Evolutionary conservation across 306 rosid species (phyloP).

Genomic region (Begonia peltatifolia): DNA sequence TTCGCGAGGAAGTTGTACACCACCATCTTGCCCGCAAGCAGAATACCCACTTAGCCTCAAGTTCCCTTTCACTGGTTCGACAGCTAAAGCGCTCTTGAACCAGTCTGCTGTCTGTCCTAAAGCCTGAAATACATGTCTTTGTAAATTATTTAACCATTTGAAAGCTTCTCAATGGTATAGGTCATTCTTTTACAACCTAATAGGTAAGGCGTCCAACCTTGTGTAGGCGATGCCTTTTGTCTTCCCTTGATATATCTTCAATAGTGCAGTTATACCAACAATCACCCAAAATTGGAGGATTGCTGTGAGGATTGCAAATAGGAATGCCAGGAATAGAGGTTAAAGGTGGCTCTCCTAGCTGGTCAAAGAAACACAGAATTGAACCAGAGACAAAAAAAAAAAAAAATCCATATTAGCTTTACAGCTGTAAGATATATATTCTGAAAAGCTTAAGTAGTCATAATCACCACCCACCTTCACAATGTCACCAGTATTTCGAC

Average conservation of each 20-base stretch:
- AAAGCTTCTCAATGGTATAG: background rate
- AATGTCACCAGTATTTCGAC: constrained; percentile 59
- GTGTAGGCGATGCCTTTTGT: constrained; percentile 70
- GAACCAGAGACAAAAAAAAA: constrained; percentile 8
- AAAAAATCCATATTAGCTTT: constrained; percentile 6
- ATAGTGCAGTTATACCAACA: constrained; percentile 96
- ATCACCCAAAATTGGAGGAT: constrained; percentile 77
- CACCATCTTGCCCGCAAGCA: constrained; percentile 99
- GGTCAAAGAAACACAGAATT: constrained; percentile 11
- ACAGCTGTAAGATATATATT: background rate
- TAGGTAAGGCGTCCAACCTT: constrained; percentile 30
- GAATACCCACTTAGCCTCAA: constrained; percentile 93
- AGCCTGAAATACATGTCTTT: constrained; percentile 43
- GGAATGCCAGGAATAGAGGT: constrained; percentile 41
- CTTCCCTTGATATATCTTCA: constrained; percentile 88
- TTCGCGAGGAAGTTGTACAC: constrained; percentile 86
- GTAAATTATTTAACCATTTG: constrained; percentile 10
- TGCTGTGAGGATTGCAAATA: constrained; percentile 60
- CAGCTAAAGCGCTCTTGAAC: constrained; percentile 87
- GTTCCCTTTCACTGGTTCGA: constrained; percentile 93
- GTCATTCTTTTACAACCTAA: background rate
- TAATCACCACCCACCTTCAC: constrained; percentile 54
- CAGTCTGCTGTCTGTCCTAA: constrained; percentile 90
- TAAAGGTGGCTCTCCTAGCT: constrained; percentile 89
- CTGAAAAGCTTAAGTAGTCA: constrained; percentile 3